Base-by-base conservation (phyloP, 2,329 filamentous ascomycete species). In the Talaromyces rugulosus region DNA sequence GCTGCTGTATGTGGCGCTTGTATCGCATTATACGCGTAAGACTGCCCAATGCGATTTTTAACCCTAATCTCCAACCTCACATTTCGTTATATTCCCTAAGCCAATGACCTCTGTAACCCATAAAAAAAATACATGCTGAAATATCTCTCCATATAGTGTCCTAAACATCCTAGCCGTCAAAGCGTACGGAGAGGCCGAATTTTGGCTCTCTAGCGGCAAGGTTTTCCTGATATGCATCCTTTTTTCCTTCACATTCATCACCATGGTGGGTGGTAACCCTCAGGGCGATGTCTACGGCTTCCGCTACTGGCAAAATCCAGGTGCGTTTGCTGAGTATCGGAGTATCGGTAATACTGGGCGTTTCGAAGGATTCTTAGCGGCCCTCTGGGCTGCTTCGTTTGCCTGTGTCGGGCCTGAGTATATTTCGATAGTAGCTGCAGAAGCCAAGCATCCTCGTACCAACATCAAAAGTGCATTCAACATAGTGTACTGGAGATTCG, bases 401-500 rank as follows among this genome's bases (percentile, higher is more conserved):
- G 36, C 36, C 5, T 40, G 14, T 40, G 36, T 87, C 73, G 89
- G 88, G 62, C 89, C 88, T 5, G 89, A 91, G 71, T 80, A 91
- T 18, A 87, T 91, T 56, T 88, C 88, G 77, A 87, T 91, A 14
- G 91, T 89, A 0, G 87, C 90, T 34, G 89, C 87, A 54, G 88
- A 92, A 75, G 87, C 89, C 0, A 87, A 90, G 76, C 90, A 91
- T 75, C 89, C 89, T 2, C 84, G 89, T 71, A 86, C 84, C 74
- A 89, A 85, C 23, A 86, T 92, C 62, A 89, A 89, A 9, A 84
- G 85, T 61, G 89, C 89, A 60, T 91, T 91, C 79, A 87, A 85
- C 72, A 81, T 90, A 36, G 91, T 88, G 64, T 91, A 92, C 75
- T 92, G 85, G 79, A 89, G 89, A 63, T 91, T 92, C 72, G 75